A percentile compares a stretch with the other conserved stretches of the same genome.
Evolutionary conservation across 805 yeast species (phyloP).

Genomic region (Candida coquimbonensis): DNA sequence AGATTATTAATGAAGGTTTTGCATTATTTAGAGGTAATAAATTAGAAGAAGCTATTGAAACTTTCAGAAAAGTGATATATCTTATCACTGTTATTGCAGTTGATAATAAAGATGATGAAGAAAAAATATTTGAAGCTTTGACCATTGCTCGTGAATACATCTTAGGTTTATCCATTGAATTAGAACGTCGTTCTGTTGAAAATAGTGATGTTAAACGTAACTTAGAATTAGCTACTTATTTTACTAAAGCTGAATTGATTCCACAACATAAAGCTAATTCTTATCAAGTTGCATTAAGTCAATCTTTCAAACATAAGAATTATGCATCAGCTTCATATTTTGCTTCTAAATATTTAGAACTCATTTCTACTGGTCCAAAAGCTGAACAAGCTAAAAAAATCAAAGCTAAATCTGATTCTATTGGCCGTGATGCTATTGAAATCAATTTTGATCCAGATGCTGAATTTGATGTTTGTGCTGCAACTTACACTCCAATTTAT

Average conservation of each 20-base stretch:
- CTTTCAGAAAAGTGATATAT: constrained; percentile 76
- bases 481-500: constrained; percentile 84
- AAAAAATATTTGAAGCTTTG: constrained; percentile 64
- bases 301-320: constrained; percentile 83
- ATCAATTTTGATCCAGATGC: constrained; percentile 91
- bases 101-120: constrained; percentile 65
- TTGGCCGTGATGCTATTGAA: constrained; percentile 81
- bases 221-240: constrained; percentile 92
- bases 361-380: constrained; percentile 67
- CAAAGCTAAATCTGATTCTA: constrained; percentile 69
- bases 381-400: constrained; percentile 85
- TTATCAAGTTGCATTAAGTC: constrained; percentile 90
- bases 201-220: constrained; percentile 71
- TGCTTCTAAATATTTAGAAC: constrained; percentile 74
- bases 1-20: constrained; percentile 63
- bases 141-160: constrained; percentile 82
- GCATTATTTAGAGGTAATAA: constrained; percentile 77
- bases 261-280: constrained; percentile 83
- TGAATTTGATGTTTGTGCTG: constrained; percentile 84
- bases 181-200: constrained; percentile 77
- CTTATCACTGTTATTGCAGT: constrained; percentile 68
- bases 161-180: constrained; percentile 85
- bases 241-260: constrained; percentile 77
- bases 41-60: constrained; percentile 69
- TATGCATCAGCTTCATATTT: constrained; percentile 83